Conservation (phyloP, 208 protist genomes). For the Leishmania turanica region DNA sequence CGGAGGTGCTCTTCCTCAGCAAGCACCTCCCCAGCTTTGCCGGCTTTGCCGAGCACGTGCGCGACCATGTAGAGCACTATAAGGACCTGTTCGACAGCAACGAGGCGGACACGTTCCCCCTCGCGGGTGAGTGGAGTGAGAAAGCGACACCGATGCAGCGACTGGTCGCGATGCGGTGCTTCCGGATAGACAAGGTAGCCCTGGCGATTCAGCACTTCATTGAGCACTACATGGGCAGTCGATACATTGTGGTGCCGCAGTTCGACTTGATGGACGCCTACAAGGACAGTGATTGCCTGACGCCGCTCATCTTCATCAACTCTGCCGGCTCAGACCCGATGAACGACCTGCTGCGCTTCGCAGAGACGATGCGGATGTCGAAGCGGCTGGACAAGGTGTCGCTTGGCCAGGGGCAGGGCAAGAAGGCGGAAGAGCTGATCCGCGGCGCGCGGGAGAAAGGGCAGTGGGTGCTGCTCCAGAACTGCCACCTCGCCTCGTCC, state of each 20-base stretch:
- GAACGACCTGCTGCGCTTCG: constrained; percentile 95
- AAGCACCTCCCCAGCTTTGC: constrained; percentile 67
- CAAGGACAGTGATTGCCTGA: constrained; percentile 92
- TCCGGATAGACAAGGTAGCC: constrained; percentile 97
- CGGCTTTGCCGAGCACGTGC: constrained; percentile 92
- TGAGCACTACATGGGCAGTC: constrained; percentile 88
- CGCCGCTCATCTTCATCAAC: constrained; percentile 98
- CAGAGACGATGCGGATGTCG: constrained; percentile 93
- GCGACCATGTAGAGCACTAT: constrained; percentile 76
- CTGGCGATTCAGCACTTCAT: constrained; percentile 95
- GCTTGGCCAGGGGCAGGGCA: constrained; percentile 97
- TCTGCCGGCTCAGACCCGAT: constrained; percentile 97
- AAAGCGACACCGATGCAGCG: constrained; percentile 92
- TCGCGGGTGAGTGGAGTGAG: constrained; percentile 84
- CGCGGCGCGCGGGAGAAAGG: constrained; percentile 81
- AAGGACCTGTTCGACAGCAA: constrained; percentile 93
- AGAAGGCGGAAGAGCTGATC: constrained; percentile 93
- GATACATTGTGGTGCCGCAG: constrained; percentile 95
- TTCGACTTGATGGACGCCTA: constrained; percentile 95
- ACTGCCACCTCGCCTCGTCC: constrained; percentile 96
- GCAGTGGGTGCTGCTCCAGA: constrained; percentile 97
- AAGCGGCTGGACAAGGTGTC: constrained; percentile 96
- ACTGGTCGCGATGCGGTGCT: constrained; percentile 93
- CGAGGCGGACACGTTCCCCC: constrained; percentile 70
- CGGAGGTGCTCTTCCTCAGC: constrained; percentile 90